Base-by-base conservation (phyloP, 768 basidiomycete species). In the Russula vinacea region DNA sequence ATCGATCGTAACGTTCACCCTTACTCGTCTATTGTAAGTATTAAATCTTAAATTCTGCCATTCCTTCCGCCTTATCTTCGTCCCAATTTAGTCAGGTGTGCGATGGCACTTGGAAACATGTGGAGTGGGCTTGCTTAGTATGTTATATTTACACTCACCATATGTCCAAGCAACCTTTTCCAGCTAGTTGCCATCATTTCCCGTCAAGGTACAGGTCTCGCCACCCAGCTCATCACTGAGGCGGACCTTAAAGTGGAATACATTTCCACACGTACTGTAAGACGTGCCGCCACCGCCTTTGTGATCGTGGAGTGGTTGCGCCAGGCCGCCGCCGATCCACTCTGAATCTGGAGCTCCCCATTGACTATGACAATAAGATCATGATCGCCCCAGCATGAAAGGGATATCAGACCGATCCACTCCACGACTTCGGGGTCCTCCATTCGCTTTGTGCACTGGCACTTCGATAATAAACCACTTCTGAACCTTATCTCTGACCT, bases 351-450 rank as follows among this genome's bases (percentile, higher is more conserved):
- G 29, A 29, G 29, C 29, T 29, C 5, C 29, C 29, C 29, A 29
- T 29, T 29, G 29, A 29, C 29, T 2, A 29, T 29, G 29, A 29
- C 29, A 29, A 29, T 29, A 29, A 29, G 44, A 19, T n/a, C n/a
- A n/a, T 42, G 17, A 19, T 9, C 44, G 9, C 42, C 17, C 19
- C 17, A 42, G 5, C 19, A 7, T 6, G 3, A 2, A 51, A 42
- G 11, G 29, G n/a, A 44, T 53, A 60, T 60, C 51, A n/a, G 17
- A 13, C 39, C 11, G 32, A 53, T 60, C 59, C 14, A 45, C 7
- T 22, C 26, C 13, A 29, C 19, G 29, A 16, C 24, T 35, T 9
- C 40, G 60, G 42, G 54, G 13, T 54, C 32, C 6, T 45, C 42
- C 29, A 44, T 52, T 60, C 17, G 5, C 50, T 3, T 52, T 22